phyloP scores from a whole-genome alignment of 768 basidiomycete genomes.

The Polyporus arcularius region DNA sequence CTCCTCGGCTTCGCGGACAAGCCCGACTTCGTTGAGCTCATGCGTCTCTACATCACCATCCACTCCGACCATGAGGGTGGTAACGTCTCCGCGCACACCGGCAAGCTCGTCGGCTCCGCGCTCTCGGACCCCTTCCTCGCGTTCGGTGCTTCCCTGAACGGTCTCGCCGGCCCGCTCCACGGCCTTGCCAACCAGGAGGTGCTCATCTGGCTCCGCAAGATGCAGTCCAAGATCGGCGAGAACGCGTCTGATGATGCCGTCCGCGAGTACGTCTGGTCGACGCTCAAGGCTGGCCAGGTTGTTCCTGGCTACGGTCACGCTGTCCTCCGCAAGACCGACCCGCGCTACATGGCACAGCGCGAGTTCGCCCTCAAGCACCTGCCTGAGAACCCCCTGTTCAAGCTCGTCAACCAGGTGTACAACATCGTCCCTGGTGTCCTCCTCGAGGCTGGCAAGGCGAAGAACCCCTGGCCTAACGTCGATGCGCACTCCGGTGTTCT shows the following conservation, averaged over 20 bases:
- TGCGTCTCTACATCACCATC: constrained; percentile 95
- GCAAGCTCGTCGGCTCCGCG: constrained; percentile 91
- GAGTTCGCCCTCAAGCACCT: constrained; percentile 88
- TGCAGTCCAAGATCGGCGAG: constrained; percentile 88
- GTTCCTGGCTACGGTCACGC: constrained; percentile 92
- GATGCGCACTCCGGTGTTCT: constrained; percentile 95
- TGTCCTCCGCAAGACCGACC: constrained; percentile 88
- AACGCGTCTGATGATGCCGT: constrained; percentile 84
- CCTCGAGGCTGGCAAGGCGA: constrained; percentile 88
- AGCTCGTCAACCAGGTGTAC: constrained; percentile 89
- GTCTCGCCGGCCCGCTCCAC: constrained; percentile 95
- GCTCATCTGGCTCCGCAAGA: constrained; percentile 89
- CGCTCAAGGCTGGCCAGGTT: constrained; percentile 90
- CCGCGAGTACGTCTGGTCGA: constrained; percentile 93
- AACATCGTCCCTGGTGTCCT: constrained; percentile 88
- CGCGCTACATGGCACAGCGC: constrained; percentile 87
- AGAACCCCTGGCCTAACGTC: constrained; percentile 97
- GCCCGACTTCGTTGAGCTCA: constrained; percentile 85
- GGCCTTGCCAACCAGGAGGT: constrained; percentile 98
- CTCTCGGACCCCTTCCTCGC: constrained; percentile 98
- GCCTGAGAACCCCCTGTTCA: constrained; percentile 88
- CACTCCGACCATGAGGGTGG: constrained; percentile 99
- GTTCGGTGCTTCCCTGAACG: constrained; percentile 90
- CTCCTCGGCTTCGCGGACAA: constrained; percentile 93
- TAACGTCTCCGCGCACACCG: constrained; percentile 95